A percentile compares a stretch with the other conserved stretches of the same genome.
These are phyloP conservation scores for Fraxinus xanthoxyloides DNA, from an alignment of 305 asterid genomes.

Conservation along the genomic window DNA sequence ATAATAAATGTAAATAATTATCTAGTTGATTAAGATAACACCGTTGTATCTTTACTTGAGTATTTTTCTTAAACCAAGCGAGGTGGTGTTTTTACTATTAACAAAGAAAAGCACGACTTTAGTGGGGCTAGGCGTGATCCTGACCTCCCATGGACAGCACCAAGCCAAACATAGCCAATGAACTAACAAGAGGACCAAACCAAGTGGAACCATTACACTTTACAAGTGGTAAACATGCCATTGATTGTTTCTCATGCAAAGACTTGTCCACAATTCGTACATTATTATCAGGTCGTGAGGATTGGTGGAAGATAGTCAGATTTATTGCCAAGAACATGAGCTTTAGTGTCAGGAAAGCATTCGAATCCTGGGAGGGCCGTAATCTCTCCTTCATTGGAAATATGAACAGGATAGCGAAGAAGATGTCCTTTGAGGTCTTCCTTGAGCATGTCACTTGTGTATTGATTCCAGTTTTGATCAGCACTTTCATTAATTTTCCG, in stretches of 20 bases:
- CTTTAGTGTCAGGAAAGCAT: conserved; percentile 49
- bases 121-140: background rate
- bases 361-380: conserved; percentile 31
- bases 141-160: background rate
- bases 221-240: background rate
- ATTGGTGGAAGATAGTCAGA: conserved; percentile 35
- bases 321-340: conserved; percentile 35
- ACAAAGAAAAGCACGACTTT: background rate
- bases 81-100: background rate
- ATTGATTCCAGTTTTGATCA: conserved; percentile 33
- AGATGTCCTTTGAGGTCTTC: conserved; percentile 37
- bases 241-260: background rate
- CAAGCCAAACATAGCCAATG: background rate
- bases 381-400: conserved; percentile 32
- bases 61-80: background rate
- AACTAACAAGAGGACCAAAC: background rate
- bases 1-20: background rate
- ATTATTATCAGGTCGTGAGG: conserved; percentile 36
- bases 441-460: conserved; percentile 23
- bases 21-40: background rate
- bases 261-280: background rate
- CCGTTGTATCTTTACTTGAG: background rate
- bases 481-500: conserved; percentile 31
- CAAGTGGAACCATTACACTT: background rate
- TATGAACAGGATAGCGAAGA: conserved; percentile 41